Base-by-base conservation (phyloP, 2,329 filamentous ascomycete genomes). In the Hawksworthiomyces lignivorus region DNA sequence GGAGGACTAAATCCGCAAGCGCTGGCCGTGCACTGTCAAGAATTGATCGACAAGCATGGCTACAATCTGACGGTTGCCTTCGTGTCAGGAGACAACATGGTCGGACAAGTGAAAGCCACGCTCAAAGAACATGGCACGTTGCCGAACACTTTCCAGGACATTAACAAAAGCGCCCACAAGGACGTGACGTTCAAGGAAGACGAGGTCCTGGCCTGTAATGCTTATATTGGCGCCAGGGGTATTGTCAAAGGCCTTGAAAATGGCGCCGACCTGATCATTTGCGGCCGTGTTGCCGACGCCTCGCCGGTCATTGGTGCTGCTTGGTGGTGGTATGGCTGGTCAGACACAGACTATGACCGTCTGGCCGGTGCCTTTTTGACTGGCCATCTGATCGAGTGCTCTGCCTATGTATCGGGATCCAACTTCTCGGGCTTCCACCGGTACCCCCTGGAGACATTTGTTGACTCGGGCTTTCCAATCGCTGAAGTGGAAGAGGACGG, bases 261-360 rank as follows among this genome's bases (percentile, higher is more conserved):
- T 1, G 67, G 68, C 0, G 69, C 68, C 1, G 62, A 69, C 15
- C 69, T 73, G 18, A 58, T 73, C 35, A 62, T 73, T 3, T 72
- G 68, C 40, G 70, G 70, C 0, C 61, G 70, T 4, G 45, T 47
- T 6, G 36, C 45, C 39, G 47, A 49, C 19, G 70, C 71, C 0
- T 67, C 64, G 3, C 72, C 70, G 0, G 71, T 75, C 0, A 75
- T 78, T 44, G 75, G 69, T 0, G 71, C 72, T 0, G 73, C 73
- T 0, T 68, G 67, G 51, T 78, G 64, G 59, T 79, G 73, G 67
- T 65, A 78, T 40, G 57, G 61, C 2, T 80, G 73, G 75, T 45
- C 48, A 1, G 62, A 68, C 14, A 62, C 58, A 0, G 62, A 69
- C 19, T 73, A 67, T 17, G 65, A 77, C 44, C 50, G 60, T 15